A percentile compares a stretch with the other conserved stretches of the same genome.
phyloP scores from a whole-genome alignment of 2,329 filamentous ascomycete species.

The Claviceps cyperi region DNA sequence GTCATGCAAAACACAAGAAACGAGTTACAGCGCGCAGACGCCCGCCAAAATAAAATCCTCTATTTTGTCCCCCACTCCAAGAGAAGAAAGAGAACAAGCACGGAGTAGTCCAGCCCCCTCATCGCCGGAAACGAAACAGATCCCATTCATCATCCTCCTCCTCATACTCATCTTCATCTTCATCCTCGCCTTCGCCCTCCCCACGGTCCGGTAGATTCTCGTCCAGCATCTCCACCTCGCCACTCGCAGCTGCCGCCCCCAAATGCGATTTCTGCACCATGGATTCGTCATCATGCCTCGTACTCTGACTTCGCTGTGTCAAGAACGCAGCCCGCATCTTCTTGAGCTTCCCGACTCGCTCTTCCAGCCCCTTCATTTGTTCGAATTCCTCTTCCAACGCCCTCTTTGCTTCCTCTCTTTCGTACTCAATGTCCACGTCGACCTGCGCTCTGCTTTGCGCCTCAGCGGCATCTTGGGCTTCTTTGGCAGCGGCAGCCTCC shows the following conservation, averaged over 20 bases:
- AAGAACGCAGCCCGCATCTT: constrained; percentile 55
- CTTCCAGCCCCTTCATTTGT: constrained; percentile 68
- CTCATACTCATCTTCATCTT: constrained; percentile 31
- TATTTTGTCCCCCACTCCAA: not conserved
- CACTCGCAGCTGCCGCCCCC: constrained; percentile 5
- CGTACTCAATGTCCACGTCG: constrained; percentile 45
- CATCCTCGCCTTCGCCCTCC: constrained; percentile 21
- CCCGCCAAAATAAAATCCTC: not conserved
- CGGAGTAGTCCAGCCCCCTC: not conserved
- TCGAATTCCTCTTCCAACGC: constrained; percentile 67
- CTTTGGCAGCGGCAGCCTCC: constrained; percentile 42
- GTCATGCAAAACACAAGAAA: too few species aligned
- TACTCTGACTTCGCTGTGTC: constrained; percentile 21
- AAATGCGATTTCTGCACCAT: constrained; percentile 12
- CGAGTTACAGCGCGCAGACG: too few species aligned
- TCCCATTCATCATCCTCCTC: constrained; percentile 41
- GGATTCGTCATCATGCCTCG: constrained; percentile 12
- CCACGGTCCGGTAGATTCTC: not conserved
- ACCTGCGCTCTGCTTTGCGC: constrained; percentile 37
- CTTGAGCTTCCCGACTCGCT: constrained; percentile 52
- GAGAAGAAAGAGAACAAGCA: not conserved
- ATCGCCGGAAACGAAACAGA: constrained; percentile 35
- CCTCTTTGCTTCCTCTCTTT: constrained; percentile 61
- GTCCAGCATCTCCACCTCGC: constrained; percentile 5
- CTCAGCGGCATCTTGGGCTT: constrained; percentile 33